Percentiles rank a stretch among this genome's conserved stretches.
phyloP scores from a whole-genome alignment of 345 rosid genomes.

The Cardiospermum halicacabum region DNA sequence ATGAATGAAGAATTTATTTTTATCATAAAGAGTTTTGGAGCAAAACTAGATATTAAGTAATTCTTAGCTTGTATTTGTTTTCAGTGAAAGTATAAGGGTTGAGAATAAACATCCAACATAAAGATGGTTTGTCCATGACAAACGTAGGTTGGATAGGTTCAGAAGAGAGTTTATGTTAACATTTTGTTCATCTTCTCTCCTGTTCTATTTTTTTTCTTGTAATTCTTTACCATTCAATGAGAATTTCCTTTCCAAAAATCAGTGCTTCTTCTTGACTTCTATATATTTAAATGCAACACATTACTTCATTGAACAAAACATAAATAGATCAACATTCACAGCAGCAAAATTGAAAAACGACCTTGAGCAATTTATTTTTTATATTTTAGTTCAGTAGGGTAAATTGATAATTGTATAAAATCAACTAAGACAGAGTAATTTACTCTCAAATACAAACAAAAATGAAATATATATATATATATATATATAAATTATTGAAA shows the following conservation, averaged over 20 bases:
- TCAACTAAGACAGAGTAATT: too few relatives aligned
- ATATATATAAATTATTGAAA: too few relatives aligned
- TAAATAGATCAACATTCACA: too few relatives aligned
- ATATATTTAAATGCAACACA: too few relatives aligned
- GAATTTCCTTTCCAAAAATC: not conserved
- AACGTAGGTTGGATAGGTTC: constrained; percentile 5
- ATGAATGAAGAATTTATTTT: not conserved
- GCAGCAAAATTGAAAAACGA: too few relatives aligned
- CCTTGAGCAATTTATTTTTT: too few relatives aligned
- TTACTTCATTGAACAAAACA: too few relatives aligned
- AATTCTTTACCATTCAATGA: not conserved
- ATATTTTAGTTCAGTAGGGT: too few relatives aligned
- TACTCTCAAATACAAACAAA: too few relatives aligned
- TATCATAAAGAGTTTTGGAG: constrained; percentile 1
- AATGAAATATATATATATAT: too few relatives aligned
- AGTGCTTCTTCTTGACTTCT: not conserved
- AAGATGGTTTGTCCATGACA: constrained; percentile 15
- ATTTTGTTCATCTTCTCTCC: not conserved
- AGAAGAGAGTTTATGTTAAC: not conserved
- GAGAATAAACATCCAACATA: constrained; percentile 22
- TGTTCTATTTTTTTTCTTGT: not conserved
- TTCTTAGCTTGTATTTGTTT: constrained; percentile 4
- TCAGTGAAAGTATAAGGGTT: constrained; percentile 9
- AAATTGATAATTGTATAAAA: too few relatives aligned
- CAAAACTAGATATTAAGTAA: not conserved